phyloP scores from a whole-genome alignment of 2,329 filamentous ascomycete species.

The Pleoardoris graminearum region DNA sequence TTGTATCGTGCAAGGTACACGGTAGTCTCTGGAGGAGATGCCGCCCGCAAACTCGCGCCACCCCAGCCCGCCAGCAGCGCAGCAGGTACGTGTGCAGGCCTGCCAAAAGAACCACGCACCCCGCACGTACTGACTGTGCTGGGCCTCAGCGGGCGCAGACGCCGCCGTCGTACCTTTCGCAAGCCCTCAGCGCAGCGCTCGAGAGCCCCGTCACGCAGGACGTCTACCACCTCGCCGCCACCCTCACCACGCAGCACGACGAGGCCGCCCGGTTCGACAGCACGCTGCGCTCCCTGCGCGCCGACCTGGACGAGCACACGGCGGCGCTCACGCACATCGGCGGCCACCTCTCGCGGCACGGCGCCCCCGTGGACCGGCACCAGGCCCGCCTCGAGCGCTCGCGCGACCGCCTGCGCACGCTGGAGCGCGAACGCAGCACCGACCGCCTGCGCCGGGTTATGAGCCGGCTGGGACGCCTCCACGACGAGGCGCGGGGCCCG shows the following conservation, averaged over 20 bases:
- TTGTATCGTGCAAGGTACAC: no score
- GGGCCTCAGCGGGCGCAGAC: no score
- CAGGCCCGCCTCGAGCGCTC: constrained; percentile 38
- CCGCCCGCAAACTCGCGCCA: constrained; percentile 16
- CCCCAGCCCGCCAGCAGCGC: constrained; percentile 24
- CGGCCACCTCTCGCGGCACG: neutral
- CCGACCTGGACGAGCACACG: constrained; percentile 5
- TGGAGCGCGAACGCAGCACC: constrained; percentile 28
- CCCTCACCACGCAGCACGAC: constrained; percentile 50
- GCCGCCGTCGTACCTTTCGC: constrained; percentile 50
- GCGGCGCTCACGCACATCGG: neutral
- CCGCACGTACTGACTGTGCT: constrained; percentile 27
- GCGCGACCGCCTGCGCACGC: constrained; percentile 22
- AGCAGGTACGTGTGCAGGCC: constrained; percentile 1
- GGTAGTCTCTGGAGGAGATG: neutral
- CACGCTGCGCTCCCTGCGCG: constrained; percentile 3
- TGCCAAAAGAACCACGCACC: no score
- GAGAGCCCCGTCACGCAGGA: constrained; percentile 51
- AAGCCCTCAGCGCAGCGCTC: constrained; percentile 48
- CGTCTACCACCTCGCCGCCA: constrained; percentile 54
- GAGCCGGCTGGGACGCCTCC: constrained; percentile 49
- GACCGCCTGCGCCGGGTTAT: constrained; percentile 49
- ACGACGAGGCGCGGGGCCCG: constrained; percentile 36
- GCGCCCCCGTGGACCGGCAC: constrained; percentile 21
- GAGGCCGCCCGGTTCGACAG: constrained; percentile 34